Evolutionary conservation across 2,329 filamentous ascomycete genomes (phyloP), one percentile per base, ranked within the genome.

Genomic region (Clarireedia homoeocarpa): DNA sequence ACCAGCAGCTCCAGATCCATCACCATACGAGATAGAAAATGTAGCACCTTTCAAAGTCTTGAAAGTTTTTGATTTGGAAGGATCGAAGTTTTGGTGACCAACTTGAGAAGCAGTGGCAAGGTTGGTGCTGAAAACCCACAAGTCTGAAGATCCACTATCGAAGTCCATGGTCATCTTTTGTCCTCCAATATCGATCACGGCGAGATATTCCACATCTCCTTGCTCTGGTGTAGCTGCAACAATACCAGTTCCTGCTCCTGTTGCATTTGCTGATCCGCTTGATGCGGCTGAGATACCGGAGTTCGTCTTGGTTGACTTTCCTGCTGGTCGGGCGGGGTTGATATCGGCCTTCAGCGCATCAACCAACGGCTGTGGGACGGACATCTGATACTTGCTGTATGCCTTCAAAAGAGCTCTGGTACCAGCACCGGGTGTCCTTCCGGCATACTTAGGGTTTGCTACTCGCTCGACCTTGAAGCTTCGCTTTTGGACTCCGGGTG

Each of bases 341-440:
- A 24, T 40, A 38, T 30, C 46, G n/a, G 47, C 34, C n/a, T 61
- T 61, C 62, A 67, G 60, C 17, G 70, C 70, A 34, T 72, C 73
- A 51, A 75, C 65, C 51, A 78, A 67, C 6, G 71, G 71, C 2
- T 72, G 63, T 2, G 76, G 71, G 47, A 79, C 71, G 39, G 73
- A 71, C 71, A 85, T 78, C 59, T 80, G 78, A 70, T 79, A 90
- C 69, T 91, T 91, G 63, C 76, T 72, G 69, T 86, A 85, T 15
- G 85, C 81, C 71, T 82, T 87, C 51, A 79, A 71, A 62, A 91
- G 75, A 51, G 85, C 83, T 55, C 65, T 70, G 0, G 66, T 68
- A 40, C 66, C 67, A 26, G 66, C 66, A 45, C 66, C 66, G 10
- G 61, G 53, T 4, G 62, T 49, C 42, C 65, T 57, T 17, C 64